Percentiles rank a stretch among this genome's conserved stretches.
phyloP scores from a whole-genome alignment of 805 yeast species.

The Cyberlindnera saturnus region DNA sequence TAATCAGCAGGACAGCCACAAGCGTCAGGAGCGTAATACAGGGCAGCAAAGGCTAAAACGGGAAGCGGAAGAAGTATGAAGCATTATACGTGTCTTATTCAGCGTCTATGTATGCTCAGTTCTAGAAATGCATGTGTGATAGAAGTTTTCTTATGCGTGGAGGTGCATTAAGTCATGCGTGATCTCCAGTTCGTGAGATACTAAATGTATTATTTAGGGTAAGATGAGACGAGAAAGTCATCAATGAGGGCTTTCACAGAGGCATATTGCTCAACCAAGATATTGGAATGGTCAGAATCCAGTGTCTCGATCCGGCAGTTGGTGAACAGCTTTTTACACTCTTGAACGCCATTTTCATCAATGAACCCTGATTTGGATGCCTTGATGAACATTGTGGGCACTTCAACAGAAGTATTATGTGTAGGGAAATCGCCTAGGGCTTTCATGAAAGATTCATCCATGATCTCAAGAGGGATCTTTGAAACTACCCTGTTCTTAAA shows the following conservation, averaged over 20 bases:
- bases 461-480: constrained; percentile 22
- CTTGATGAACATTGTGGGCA: constrained; percentile 34
- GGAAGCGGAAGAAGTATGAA: no score
- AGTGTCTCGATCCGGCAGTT: background rate
- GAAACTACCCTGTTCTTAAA: constrained; percentile 15
- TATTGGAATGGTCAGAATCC: constrained; percentile 6
- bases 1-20: background rate
- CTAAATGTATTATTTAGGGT: background rate
- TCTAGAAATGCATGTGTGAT: background rate
- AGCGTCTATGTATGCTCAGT: no score
- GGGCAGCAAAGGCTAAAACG: no score
- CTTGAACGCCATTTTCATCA: constrained; percentile 20
- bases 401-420: background rate
- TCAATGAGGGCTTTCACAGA: constrained; percentile 1
- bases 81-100: no score
- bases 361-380: constrained; percentile 40
- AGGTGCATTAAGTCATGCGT: background rate
- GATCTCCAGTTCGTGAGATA: background rate
- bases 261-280: constrained; percentile 4
- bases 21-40: no score
- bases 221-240: background rate
- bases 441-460: constrained; percentile 8
- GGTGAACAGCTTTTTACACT: constrained; percentile 2
- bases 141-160: background rate
- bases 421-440: constrained; percentile 26